phyloP scores from a whole-genome alignment of 1,139 yeast genomes.

The Yamadazyma dendronema region DNA sequence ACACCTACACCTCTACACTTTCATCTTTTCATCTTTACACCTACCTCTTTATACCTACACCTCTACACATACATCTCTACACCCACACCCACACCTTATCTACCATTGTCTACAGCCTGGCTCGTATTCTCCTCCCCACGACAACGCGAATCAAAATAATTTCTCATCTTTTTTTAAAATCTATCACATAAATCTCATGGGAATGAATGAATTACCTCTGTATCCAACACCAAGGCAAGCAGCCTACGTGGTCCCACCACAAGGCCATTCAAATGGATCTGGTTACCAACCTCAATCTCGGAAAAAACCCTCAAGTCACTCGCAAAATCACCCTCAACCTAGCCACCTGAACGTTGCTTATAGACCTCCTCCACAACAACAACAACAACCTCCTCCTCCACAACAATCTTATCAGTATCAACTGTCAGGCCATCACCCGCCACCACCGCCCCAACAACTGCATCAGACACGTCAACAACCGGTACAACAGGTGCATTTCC shows the following conservation, averaged over 20 bases:
- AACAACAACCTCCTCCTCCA: constrained; percentile 6
- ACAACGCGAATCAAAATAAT: neutral
- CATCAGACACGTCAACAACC: constrained; percentile 16
- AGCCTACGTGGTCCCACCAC: constrained; percentile 28
- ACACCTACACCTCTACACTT: no score
- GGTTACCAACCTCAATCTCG: constrained; percentile 2
- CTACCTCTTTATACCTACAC: no score
- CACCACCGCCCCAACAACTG: constrained; percentile 6
- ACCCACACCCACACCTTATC: no score
- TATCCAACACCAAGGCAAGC: constrained; percentile 52
- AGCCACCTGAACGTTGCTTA: constrained; percentile 13
- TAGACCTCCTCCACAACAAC: constrained; percentile 12
- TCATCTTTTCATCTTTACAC: no score
- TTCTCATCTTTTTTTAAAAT: neutral
- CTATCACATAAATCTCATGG: neutral
- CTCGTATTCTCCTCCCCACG: no score
- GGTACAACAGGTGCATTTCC: constrained; percentile 12
- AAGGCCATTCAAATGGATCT: constrained; percentile 10
- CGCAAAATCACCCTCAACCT: constrained; percentile 3
- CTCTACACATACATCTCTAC: no score
- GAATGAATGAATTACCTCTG: constrained; percentile 42
- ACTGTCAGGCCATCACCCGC: constrained; percentile 10
- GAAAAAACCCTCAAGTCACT: no score
- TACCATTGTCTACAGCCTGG: no score
- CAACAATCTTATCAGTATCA: constrained; percentile 1